These are phyloP conservation scores for Coemansia sp. DNA, from an alignment of 192 early-diverging fungal species.

Conservation along the genomic window DNA sequence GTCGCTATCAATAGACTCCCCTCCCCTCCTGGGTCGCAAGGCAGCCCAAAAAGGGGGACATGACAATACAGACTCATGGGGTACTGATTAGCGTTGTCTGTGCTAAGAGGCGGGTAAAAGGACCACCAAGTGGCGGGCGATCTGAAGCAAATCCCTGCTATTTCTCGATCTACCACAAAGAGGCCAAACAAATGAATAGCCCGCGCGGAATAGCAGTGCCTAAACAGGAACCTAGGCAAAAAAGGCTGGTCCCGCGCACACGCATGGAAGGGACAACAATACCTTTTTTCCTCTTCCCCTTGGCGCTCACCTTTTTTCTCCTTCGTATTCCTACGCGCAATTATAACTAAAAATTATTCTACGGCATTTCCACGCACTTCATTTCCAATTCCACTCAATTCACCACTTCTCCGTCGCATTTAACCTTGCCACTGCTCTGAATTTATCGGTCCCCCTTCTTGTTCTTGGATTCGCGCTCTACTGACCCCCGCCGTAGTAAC, in stretches of 20 bases:
- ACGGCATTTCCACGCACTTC: slow-evolving; percentile 4
- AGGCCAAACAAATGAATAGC: background rate
- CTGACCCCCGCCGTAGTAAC: background rate
- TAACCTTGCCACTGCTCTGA: background rate
- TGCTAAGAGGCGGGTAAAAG: background rate
- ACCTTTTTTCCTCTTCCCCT: background rate
- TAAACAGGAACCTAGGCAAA: background rate
- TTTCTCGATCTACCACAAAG: slow-evolving; percentile 1
- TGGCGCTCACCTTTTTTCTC: background rate
- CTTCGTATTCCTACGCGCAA: background rate
- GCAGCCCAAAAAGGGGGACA: background rate
- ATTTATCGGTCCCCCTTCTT: background rate
- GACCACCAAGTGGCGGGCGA: background rate
- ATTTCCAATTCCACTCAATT: background rate
- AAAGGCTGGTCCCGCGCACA: background rate
- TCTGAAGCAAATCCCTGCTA: slow-evolving; percentile 1
- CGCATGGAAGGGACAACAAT: background rate
- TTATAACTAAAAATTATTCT: slow-evolving; percentile 1
- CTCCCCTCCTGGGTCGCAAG: no score
- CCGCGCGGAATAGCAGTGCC: background rate
- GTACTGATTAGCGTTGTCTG: background rate
- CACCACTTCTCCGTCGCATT: background rate
- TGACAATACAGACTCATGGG: background rate
- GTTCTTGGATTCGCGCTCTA: background rate
- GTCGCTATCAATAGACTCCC: no score